A percentile compares a stretch with the other conserved stretches of the same genome.
Conservation (phyloP, 2,329 filamentous ascomycete genomes). For the Cladophialophora immunda region DNA sequence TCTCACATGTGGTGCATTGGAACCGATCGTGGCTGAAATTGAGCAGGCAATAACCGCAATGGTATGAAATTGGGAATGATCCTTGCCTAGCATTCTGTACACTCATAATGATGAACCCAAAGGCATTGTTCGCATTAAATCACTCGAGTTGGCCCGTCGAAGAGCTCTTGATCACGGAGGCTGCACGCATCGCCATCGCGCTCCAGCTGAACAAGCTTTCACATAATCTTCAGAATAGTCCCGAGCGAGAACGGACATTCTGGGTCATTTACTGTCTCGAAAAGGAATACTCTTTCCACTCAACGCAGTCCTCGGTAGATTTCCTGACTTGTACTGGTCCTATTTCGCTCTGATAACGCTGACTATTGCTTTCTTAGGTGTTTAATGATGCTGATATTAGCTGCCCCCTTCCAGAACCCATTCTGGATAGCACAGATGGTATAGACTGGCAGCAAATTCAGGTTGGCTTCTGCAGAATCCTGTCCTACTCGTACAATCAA, state of each 20-base stretch:
- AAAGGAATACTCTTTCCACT: slow-evolving; percentile 47
- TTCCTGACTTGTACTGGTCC: slow-evolving; percentile 29
- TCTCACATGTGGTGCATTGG: background rate
- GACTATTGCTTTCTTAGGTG: slow-evolving; percentile 29
- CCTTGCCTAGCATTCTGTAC: background rate
- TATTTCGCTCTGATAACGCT: background rate
- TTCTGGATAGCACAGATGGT: slow-evolving; percentile 44
- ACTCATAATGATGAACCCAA: background rate
- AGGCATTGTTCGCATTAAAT: slow-evolving; percentile 49
- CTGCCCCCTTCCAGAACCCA: slow-evolving; percentile 46
- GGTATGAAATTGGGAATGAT: slow-evolving; percentile 2
- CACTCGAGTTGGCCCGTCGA: slow-evolving; percentile 48
- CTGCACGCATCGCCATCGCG: slow-evolving; percentile 47
- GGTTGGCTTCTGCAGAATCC: slow-evolving; percentile 44
- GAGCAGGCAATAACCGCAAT: slow-evolving; percentile 42
- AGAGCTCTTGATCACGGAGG: slow-evolving; percentile 46
- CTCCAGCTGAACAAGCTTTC: slow-evolving; percentile 45
- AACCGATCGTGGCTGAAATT: background rate
- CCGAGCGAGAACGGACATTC: slow-evolving; percentile 45
- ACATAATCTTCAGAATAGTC: slow-evolving; percentile 32
- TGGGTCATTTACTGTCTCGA: slow-evolving; percentile 54
- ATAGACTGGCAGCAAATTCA: slow-evolving; percentile 49
- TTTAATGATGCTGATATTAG: slow-evolving; percentile 51
- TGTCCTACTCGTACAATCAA: slow-evolving; percentile 46
- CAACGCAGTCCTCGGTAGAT: slow-evolving; percentile 46